These are phyloP conservation scores for Hapsidospora chrysogenum DNA, from an alignment of 495 filamentous ascomycete genomes.

Conservation along the genomic window DNA sequence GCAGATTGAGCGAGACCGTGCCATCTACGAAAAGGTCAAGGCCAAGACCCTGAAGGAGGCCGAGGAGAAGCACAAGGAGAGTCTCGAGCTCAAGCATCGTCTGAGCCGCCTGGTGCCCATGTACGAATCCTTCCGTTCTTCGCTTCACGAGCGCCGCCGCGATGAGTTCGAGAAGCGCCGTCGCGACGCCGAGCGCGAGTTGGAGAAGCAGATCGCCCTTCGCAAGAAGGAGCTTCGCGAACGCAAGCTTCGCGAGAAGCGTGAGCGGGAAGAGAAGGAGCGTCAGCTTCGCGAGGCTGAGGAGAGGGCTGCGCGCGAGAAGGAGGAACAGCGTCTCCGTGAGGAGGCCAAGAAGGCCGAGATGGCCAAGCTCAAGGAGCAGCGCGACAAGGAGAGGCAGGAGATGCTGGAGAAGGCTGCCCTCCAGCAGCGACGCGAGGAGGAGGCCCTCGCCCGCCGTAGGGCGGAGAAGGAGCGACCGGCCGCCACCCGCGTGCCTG, in stretches of 20 bases:
- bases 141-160: constrained; percentile 68
- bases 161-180: constrained; percentile 91
- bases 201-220: constrained; percentile 73
- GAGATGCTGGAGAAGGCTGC: constrained; percentile 29
- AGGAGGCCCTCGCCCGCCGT: constrained; percentile 35
- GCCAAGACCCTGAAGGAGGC: constrained; percentile 61
- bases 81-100: constrained; percentile 82
- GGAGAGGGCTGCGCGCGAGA: constrained; percentile 61
- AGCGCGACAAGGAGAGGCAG: constrained; percentile 71
- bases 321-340: constrained; percentile 57
- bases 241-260: constrained; percentile 53
- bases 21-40: constrained; percentile 63
- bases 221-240: constrained; percentile 74
- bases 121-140: constrained; percentile 68
- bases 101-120: constrained; percentile 60
- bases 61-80: constrained; percentile 71
- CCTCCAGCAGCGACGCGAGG: constrained; percentile 31
- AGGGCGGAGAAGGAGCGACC: constrained; percentile 28
- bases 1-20: constrained; percentile 67
- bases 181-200: constrained; percentile 73
- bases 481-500: constrained; percentile 9
- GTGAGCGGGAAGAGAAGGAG: constrained; percentile 71
- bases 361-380: constrained; percentile 58
- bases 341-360: constrained; percentile 49
- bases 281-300: constrained; percentile 61